phyloP scores from a whole-genome alignment of 1,284 basidiomycete genomes.

The Ustilago loliicola region DNA sequence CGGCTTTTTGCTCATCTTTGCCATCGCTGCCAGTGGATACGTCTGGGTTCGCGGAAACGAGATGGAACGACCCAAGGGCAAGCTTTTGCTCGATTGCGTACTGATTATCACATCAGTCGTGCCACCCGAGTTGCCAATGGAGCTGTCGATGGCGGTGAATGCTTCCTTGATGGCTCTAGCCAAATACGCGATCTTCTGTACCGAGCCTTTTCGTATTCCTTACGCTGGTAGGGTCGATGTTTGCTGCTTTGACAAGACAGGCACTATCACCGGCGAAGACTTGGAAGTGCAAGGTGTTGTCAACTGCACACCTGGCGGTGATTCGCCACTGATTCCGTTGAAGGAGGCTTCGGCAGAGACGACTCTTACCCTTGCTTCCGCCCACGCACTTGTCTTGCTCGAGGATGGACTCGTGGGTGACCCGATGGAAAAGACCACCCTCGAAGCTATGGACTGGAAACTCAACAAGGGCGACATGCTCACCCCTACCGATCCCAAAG shows the following conservation, averaged over 20 bases:
- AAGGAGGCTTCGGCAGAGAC: slow-evolving; percentile 83
- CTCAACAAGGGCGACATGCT: slow-evolving; percentile 77
- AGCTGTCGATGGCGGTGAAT: slow-evolving; percentile 70
- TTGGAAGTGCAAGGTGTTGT: slow-evolving; percentile 68
- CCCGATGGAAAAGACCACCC: slow-evolving; percentile 98
- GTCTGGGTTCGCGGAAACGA: slow-evolving; percentile 67
- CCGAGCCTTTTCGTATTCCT: slow-evolving; percentile 70
- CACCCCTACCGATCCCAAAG: slow-evolving; percentile 49
- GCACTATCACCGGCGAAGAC: slow-evolving; percentile 70
- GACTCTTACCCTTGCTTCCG: slow-evolving; percentile 88
- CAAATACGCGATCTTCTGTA: slow-evolving; percentile 76
- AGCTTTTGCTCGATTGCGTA: slow-evolving; percentile 69
- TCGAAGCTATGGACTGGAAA: slow-evolving; percentile 92
- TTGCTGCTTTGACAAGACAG: slow-evolving; percentile 71
- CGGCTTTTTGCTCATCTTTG: slow-evolving; percentile 69
- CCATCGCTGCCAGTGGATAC: slow-evolving; percentile 67
- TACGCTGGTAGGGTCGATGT: slow-evolving; percentile 69
- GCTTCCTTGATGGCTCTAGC: slow-evolving; percentile 81
- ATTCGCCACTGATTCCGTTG: slow-evolving; percentile 78
- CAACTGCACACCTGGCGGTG: slow-evolving; percentile 48
- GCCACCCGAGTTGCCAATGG: slow-evolving; percentile 70
- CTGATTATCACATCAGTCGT: slow-evolving; percentile 71
- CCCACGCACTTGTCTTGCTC: slow-evolving; percentile 92
- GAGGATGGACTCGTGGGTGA: slow-evolving; percentile 94
- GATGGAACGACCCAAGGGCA: slow-evolving; percentile 69